Conservation (phyloP, 768 basidiomycete species). For the Rhodotorula diobovata region DNA sequence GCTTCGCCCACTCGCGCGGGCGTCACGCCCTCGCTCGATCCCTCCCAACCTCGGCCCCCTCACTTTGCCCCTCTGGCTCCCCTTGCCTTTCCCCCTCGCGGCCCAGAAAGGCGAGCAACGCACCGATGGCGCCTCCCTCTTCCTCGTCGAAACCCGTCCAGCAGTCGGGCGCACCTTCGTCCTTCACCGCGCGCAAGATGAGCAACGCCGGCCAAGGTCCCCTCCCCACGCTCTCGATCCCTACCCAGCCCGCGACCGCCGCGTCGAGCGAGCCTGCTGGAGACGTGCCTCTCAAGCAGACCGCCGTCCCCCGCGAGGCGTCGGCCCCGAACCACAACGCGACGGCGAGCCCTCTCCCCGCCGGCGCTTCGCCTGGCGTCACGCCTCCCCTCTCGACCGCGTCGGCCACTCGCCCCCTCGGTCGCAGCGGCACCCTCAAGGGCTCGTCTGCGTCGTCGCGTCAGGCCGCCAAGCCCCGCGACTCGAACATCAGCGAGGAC, state of each 20-base stretch:
- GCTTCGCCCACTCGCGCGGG: too few species aligned
- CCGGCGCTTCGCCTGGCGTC: conserved; percentile 3
- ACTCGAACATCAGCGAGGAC: background rate
- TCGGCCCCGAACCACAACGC: conserved; percentile 29
- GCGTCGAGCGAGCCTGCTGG: background rate
- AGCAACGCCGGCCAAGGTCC: background rate
- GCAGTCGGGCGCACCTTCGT: background rate
- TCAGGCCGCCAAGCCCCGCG: background rate
- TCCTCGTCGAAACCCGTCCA: background rate
- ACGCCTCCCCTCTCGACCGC: conserved; percentile 11
- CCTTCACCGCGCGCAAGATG: conserved; percentile 6
- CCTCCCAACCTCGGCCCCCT: too few species aligned
- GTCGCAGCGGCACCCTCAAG: conserved; percentile 18
- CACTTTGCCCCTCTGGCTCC: too few species aligned
- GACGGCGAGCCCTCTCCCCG: conserved; percentile 11
- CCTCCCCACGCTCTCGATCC: conserved; percentile 10
- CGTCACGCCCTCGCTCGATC: too few species aligned
- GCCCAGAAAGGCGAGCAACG: too few species aligned
- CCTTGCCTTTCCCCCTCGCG: too few species aligned
- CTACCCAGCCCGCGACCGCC: background rate
- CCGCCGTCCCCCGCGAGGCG: conserved; percentile 13
- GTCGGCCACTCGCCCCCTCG: background rate
- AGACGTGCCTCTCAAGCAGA: conserved; percentile 18
- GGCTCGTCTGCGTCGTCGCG: background rate
- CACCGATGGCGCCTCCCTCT: too few species aligned